Base-by-base conservation (phyloP, 495 filamentous ascomycete genomes). In the Hypoxylon cercidicola region DNA sequence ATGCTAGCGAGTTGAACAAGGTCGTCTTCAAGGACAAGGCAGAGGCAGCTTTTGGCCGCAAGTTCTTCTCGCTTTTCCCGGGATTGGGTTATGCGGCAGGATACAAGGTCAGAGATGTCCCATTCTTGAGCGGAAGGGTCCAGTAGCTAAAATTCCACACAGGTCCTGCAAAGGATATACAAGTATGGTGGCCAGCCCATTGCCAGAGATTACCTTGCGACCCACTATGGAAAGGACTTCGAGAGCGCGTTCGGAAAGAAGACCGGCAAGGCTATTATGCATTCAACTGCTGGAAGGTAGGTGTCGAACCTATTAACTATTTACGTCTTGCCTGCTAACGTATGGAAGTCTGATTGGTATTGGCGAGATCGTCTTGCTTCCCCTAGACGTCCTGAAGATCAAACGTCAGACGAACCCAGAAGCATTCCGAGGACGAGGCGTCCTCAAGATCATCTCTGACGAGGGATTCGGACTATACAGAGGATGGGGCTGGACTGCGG, bases 331-430 rank as follows among this genome's bases (percentile, higher is more conserved):
- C 18, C 41, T 35, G 51, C 72, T 75, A 28, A 72, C 61, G 11
- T 47, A 21, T 32, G 44, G 18, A 62, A 94, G 90, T 81, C 67
- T 99, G 63, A 96, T 98, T 71, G 95, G 95, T 72, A 94, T 98
- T 66, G 96, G 95, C 68, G 95, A 99, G 82, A 95, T 99, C 65
- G 84, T 99, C 60, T 83, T 99, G 3, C 85, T 99, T 19, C 95
- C 95, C 40, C 85, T 99, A 30, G 95, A 99, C 69, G 95, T 99
- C 11, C 83, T 99, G 20, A 99, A 99, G 85, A 99, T 99, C 83
- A 98, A 98, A 84, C 90, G 95, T 67, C 95, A 99, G 80, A 99
- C 95, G 35, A 99, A 99, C 84, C 95, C 95, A 30, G 95, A 97
- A 71, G 93, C 95, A 41, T 99, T 99, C 87, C 85, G 93, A 58